Conservation (phyloP, 352 stramenopile genomes). For the Phytopythium montanum region DNA sequence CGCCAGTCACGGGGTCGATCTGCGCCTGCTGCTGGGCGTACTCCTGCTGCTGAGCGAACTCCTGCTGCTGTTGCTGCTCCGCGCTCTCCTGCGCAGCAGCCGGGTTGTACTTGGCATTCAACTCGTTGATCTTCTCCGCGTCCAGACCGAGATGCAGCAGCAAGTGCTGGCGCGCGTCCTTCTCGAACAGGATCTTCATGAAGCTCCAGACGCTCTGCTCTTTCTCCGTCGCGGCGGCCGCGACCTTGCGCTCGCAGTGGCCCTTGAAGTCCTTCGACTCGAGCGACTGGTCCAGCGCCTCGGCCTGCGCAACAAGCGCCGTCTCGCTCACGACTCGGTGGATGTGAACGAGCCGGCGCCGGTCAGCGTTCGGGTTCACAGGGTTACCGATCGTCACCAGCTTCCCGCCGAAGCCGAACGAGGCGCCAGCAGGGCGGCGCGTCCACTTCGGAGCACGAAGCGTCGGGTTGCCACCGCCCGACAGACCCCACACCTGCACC, state of each 20-base stretch:
- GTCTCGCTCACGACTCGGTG: slow-evolving; percentile 78
- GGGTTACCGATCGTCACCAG: slow-evolving; percentile 88
- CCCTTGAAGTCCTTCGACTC: slow-evolving; percentile 89
- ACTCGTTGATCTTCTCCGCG: slow-evolving; percentile 87
- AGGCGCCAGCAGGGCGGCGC: slow-evolving; percentile 83
- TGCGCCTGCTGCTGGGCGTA: slow-evolving; percentile 16
- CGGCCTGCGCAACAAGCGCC: slow-evolving; percentile 79
- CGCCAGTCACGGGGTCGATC: slow-evolving; percentile 41
- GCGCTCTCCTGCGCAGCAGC: slow-evolving; percentile 17
- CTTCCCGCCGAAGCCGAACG: slow-evolving; percentile 96
- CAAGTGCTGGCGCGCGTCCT: slow-evolving; percentile 93
- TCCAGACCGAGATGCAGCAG: slow-evolving; percentile 95
- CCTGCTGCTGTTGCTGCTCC: slow-evolving; percentile 8
- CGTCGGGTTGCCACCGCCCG: slow-evolving; percentile 67
- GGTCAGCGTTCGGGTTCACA: slow-evolving; percentile 43
- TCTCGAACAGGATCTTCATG: slow-evolving; percentile 94
- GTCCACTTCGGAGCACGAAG: slow-evolving; percentile 95
- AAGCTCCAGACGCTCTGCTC: slow-evolving; percentile 88
- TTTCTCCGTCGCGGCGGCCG: slow-evolving; percentile 42
- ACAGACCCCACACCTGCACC: slow-evolving; percentile 91
- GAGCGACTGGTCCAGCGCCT: slow-evolving; percentile 90
- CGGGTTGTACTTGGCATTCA: slow-evolving; percentile 79
- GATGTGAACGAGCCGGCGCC: slow-evolving; percentile 75
- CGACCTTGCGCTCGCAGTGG: slow-evolving; percentile 91
- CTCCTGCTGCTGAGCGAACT: slow-evolving; percentile 16